These are phyloP conservation scores for Pseudotsuga menziesii DNA, from an alignment of 75 land plant genomes.

Conservation along the genomic window DNA sequence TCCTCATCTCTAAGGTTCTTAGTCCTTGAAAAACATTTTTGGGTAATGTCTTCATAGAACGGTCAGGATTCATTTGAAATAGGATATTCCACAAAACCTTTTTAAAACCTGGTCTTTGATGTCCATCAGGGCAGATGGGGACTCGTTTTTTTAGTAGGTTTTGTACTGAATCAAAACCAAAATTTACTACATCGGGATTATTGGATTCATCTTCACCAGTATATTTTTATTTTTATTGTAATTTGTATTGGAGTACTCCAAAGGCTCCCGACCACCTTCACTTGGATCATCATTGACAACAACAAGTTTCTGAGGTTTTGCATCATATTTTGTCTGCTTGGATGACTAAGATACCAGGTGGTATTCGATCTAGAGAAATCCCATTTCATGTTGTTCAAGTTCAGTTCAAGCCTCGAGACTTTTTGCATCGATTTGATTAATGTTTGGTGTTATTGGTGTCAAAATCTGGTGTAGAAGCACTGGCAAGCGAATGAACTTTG, in stretches of 20 bases:
- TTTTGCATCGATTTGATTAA: too few species aligned
- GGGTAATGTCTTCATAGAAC: neutral
- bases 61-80: neutral
- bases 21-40: conserved; percentile 18
- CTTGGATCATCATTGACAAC: neutral
- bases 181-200: neutral
- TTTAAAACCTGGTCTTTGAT: neutral
- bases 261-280: neutral
- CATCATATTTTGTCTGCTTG: too few species aligned
- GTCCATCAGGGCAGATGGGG: neutral
- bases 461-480: too few species aligned
- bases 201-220: neutral
- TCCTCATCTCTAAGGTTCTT: conserved; percentile 70
- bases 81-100: neutral
- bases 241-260: neutral
- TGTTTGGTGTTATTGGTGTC: too few species aligned
- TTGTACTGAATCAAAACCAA: neutral
- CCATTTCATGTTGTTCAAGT: too few species aligned
- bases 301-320: too few species aligned
- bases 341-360: too few species aligned
- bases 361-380: too few species aligned
- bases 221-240: neutral
- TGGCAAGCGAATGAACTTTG: too few species aligned
- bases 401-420: too few species aligned
- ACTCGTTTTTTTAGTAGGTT: neutral